Evolutionary conservation across 768 basidiomycete genomes (phyloP).

Genomic region (Cubamyces sp.): DNA sequence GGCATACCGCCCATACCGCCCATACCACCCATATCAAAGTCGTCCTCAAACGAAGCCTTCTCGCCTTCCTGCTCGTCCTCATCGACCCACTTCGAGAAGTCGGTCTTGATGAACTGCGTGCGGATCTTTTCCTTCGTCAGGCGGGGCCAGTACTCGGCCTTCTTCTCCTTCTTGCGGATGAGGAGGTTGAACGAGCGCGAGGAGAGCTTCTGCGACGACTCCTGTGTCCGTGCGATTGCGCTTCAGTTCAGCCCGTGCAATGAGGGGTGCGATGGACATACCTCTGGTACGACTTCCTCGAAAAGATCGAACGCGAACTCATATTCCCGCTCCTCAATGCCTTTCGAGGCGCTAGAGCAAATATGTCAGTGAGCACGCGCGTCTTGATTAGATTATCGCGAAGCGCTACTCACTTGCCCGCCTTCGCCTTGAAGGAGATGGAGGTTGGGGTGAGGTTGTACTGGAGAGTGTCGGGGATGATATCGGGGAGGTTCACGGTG

Average conservation of each 20-base stretch:
- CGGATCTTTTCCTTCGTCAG: conserved; percentile 87
- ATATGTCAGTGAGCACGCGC: conserved; percentile 18
- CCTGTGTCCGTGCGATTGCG: conserved; percentile 37
- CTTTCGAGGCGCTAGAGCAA: conserved; percentile 40
- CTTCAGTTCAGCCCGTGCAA: neutral
- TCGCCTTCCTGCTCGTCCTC: conserved; percentile 93
- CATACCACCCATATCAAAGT: conserved; percentile 41
- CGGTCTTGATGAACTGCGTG: conserved; percentile 87
- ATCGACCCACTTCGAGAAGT: conserved; percentile 95
- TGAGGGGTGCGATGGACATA: conserved; percentile 36
- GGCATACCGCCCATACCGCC: conserved; percentile 45
- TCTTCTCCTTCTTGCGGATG: conserved; percentile 79
- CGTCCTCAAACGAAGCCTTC: conserved; percentile 47
- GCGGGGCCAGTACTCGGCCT: conserved; percentile 89
- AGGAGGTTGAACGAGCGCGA: conserved; percentile 69
- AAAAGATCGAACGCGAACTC: conserved; percentile 79
- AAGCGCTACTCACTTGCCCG: conserved; percentile 56
- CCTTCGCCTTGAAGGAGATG: conserved; percentile 66
- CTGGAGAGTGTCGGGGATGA: conserved; percentile 58
- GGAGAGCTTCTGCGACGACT: conserved; percentile 61
- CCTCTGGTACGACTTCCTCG: conserved; percentile 77
- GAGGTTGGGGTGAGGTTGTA: conserved; percentile 60
- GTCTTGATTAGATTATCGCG: neutral
- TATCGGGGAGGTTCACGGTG: conserved; percentile 83
- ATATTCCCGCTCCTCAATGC: conserved; percentile 62